A percentile compares a stretch with the other conserved stretches of the same genome.
Conservation (phyloP, 2,329 filamentous ascomycete species). For the Trichophyton verrucosum region DNA sequence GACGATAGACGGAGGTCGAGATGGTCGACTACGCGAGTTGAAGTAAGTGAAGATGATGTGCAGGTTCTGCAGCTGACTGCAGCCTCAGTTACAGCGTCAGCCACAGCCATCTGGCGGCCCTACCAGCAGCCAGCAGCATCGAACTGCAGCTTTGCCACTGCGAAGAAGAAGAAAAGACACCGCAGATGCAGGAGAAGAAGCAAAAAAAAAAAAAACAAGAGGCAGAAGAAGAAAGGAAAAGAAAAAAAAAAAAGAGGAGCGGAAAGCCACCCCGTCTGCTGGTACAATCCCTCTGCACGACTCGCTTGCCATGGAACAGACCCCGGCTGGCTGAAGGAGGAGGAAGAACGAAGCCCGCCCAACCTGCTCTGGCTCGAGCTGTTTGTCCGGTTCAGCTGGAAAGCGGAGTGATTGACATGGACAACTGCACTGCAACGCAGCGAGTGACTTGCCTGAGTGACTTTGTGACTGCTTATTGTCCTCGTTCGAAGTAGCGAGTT, state of each 20-base stretch:
- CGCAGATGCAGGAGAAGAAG: not conserved
- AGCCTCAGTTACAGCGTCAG: not conserved
- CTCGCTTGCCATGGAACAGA: not conserved
- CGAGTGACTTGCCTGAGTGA: too few relatives aligned
- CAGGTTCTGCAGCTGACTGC: not conserved
- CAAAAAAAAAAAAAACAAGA: not conserved
- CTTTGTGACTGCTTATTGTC: too few relatives aligned
- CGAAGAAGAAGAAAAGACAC: not conserved
- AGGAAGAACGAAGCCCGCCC: not conserved
- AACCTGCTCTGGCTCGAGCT: too few relatives aligned
- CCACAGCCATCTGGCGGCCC: not conserved
- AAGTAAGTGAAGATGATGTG: not conserved
- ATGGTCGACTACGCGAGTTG: not conserved
- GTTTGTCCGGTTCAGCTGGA: too few relatives aligned
- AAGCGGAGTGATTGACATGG: too few relatives aligned
- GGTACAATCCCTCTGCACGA: not conserved
- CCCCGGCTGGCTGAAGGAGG: not conserved
- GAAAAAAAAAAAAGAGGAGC: not conserved
- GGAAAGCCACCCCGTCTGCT: not conserved
- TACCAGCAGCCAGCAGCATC: not conserved
- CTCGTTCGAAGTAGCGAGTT: too few relatives aligned
- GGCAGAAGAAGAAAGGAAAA: not conserved
- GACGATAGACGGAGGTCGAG: not conserved
- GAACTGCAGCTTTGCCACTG: not conserved
- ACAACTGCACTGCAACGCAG: too few relatives aligned